These are phyloP conservation scores for Ophiostoma sp. DNA, from an alignment of 2,329 filamentous ascomycete species.

Conservation along the genomic window DNA sequence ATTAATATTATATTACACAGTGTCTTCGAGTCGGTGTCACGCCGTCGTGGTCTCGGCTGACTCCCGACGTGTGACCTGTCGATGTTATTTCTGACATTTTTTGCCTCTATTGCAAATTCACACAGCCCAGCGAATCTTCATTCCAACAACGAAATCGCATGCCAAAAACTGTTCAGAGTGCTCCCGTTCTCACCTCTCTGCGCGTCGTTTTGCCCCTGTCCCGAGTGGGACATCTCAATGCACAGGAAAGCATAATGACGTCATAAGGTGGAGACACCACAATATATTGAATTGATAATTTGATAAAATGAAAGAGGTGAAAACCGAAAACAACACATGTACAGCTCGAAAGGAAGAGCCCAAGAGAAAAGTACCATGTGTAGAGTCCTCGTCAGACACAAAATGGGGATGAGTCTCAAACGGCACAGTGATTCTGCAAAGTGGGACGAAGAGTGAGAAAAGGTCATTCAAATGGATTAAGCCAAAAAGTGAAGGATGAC, in stretches of 20 bases:
- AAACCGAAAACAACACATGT: neutral
- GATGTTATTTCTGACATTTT: neutral
- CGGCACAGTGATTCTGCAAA: neutral
- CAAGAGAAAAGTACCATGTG: neutral
- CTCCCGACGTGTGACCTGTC: conserved; percentile 2
- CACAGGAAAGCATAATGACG: conserved; percentile 8
- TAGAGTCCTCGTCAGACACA: neutral
- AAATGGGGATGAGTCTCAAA: neutral
- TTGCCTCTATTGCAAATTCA: neutral
- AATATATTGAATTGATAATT: neutral
- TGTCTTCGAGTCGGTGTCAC: neutral
- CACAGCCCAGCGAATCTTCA: neutral
- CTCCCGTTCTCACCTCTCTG: neutral
- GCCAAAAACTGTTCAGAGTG: neutral
- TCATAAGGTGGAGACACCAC: neutral
- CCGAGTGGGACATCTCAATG: conserved; percentile 4
- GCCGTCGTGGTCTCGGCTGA: neutral
- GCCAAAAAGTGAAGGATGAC: neutral
- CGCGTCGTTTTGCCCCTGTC: neutral
- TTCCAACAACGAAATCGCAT: no score
- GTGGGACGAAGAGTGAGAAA: neutral
- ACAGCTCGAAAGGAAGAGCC: neutral
- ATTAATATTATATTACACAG: no score
- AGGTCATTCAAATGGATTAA: neutral
- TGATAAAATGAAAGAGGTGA: neutral